Evolutionary conservation across 805 yeast genomes (phyloP).

Genomic region (Debaryomyces tyrocola): DNA sequence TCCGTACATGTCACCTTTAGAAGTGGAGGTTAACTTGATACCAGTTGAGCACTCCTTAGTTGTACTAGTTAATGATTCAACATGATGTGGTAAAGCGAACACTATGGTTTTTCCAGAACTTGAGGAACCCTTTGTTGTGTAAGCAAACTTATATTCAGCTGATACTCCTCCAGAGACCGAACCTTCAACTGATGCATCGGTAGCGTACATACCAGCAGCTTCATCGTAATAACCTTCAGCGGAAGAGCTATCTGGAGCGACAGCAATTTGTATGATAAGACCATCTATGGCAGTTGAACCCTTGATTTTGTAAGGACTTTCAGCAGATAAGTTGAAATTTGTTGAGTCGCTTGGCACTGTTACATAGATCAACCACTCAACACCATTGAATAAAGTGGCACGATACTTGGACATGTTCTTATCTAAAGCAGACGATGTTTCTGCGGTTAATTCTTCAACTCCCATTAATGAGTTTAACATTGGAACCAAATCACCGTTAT

Average conservation of each 20-base stretch:
- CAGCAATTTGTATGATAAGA: slow-evolving; percentile 39
- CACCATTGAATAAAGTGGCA: slow-evolving; percentile 53
- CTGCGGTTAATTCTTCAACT: slow-evolving; percentile 19
- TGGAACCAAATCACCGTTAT: slow-evolving; percentile 51
- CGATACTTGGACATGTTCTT: slow-evolving; percentile 53
- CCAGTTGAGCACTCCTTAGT: slow-evolving; percentile 38
- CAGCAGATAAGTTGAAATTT: slow-evolving; percentile 26
- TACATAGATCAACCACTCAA: slow-evolving; percentile 69
- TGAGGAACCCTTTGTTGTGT: slow-evolving; percentile 52
- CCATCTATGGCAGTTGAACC: slow-evolving; percentile 48
- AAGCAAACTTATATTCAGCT: slow-evolving; percentile 50
- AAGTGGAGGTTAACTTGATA: slow-evolving; percentile 43
- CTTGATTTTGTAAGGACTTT: slow-evolving; percentile 38
- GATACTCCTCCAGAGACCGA: slow-evolving; percentile 41
- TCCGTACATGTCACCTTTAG: slow-evolving; percentile 53
- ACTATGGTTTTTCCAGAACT: slow-evolving; percentile 44
- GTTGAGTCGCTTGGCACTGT: slow-evolving; percentile 39
- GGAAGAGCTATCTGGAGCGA: slow-evolving; percentile 27
- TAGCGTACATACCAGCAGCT: slow-evolving; percentile 69
- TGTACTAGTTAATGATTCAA: slow-evolving; percentile 31
- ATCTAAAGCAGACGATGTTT: slow-evolving; percentile 21
- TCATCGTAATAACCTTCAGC: slow-evolving; percentile 51
- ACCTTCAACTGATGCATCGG: slow-evolving; percentile 49
- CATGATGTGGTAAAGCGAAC: slow-evolving; percentile 57
- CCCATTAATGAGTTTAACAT: slow-evolving; percentile 29